Evolutionary conservation across 768 basidiomycete species (phyloP), one percentile per base, ranked within the genome.

Genomic region (Tylopilus rubrobrunneus): DNA sequence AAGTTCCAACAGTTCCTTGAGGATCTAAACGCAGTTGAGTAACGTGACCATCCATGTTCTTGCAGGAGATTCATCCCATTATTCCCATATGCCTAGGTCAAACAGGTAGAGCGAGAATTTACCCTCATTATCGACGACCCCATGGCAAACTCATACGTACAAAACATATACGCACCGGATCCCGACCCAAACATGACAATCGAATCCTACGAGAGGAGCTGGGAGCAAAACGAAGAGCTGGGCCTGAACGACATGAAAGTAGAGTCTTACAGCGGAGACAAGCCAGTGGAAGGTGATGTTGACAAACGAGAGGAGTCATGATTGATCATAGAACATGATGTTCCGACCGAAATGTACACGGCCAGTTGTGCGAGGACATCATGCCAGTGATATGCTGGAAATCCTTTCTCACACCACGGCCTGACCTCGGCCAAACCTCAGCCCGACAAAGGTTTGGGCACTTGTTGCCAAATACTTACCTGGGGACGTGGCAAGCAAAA

Each of bases 111-210:
- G 48, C 77, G 76, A 33, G 86, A 87, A 4, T 99, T 96, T 73
- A 98, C 96, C 0, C 67, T 99, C 55, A 88, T 98, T 67, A 76
- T 99, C 10, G 96, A 98, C 64, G 96, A 98, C 66, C 97, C 97
- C 3, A 76, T 98, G 19, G 87, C 92, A 14, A 98, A 98, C 69
- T 95, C 92, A 3, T 95, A 98, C 66, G 75, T 99, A 43, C 97
- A 99, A 69, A 97, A 93, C 68, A 63, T 95, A n/a, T 98, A 96
- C 67, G 96, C 97, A 0, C 97, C 97, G 5, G 96, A 99, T 66
- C 85, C 90, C 0, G 96, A 98, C 66, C 96, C 96, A 1, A 93
- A 94, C 64, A 92, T 99, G 89, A 76, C 70, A 29, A 79, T 89
- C 48, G 90, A 88, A 67, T 67, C 70, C 52, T 99, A 98, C 64